Evolutionary conservation across 2,329 filamentous ascomycete species (phyloP), one percentile per base, ranked within the genome.

Genomic region (Ascocoryne sarcoides): DNA sequence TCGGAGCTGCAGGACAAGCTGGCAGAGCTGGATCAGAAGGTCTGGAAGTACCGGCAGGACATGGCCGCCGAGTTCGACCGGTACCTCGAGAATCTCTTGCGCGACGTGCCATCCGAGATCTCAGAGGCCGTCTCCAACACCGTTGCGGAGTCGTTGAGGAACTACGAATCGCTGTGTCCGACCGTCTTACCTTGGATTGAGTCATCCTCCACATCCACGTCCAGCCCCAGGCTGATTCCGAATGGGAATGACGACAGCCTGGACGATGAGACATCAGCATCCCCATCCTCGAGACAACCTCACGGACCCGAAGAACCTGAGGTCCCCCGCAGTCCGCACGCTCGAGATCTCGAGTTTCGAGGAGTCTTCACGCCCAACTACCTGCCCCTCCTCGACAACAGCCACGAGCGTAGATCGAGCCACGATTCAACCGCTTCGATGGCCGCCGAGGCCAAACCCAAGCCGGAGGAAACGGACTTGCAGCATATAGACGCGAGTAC

Each of bases 351-450:
- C 54, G 75, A 79, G 50, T 71, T 82, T 48, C 69, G 70, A 47
- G 76, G 76, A 45, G 61, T 82, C 44, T 81, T 82, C 54, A 79
- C 71, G 26, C 77, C 76, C 19, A 71, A 63, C 46, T 82, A 74
- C 53, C 67, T 82, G 40, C 76, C 76, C 32, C 63, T 82, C 40
- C 68, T 82, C 40, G 76, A 79, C 49, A 65, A 49, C 18, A 48
- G 48, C 32, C 44, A 50, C 40, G 48, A 54, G 39, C 51, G 50
- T 36, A 49, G 46, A 47, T 48, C 45, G 30, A 54, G 53, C 34
- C 23, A 39, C 36, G 49, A 53, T 8, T 39, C 40, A 16, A 44
- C 37, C 21, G 23, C 18, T 4, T 40, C 45, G 5, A n/a, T n/a
- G n/a, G 40, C 44, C 8, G 33, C 32, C 10, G 39, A 42, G 3